These are phyloP conservation scores for Ustulina deusta DNA, from an alignment of 2,329 filamentous ascomycete genomes.

Conservation along the genomic window DNA sequence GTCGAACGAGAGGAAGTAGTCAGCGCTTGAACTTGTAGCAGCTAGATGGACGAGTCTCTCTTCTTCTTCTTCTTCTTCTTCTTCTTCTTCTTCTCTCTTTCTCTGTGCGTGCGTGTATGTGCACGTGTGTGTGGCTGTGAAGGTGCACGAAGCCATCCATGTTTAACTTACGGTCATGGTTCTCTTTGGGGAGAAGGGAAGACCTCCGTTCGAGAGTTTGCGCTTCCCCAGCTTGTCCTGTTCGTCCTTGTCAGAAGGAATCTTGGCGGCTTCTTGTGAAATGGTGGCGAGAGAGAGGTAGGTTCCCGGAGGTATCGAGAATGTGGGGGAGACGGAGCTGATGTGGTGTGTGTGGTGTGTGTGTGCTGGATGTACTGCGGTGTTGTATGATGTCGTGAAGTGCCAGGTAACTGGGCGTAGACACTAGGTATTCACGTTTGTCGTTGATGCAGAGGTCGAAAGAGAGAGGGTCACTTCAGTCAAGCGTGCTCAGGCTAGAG, in stretches of 20 bases:
- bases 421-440: background rate
- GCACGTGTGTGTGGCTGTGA: background rate
- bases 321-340: background rate
- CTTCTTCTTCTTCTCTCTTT: background rate
- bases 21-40: conserved; percentile 27
- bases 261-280: conserved; percentile 36
- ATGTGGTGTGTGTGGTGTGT: background rate
- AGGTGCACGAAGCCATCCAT: background rate
- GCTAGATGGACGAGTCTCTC: background rate
- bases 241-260: conserved; percentile 42
- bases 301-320: background rate
- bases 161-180: conserved; percentile 68
- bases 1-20: conserved; percentile 36
- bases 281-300: conserved; percentile 16
- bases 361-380: background rate
- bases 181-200: conserved; percentile 68
- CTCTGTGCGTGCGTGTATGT: background rate
- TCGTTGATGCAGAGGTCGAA: background rate
- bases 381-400: background rate
- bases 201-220: conserved; percentile 72
- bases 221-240: conserved; percentile 73
- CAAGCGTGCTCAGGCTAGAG: background rate
- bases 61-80: background rate
- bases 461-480: conserved; percentile 12
- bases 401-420: background rate